Evolutionary conservation across 495 filamentous ascomycete species (phyloP).

Genomic region (Tuber calosporum): DNA sequence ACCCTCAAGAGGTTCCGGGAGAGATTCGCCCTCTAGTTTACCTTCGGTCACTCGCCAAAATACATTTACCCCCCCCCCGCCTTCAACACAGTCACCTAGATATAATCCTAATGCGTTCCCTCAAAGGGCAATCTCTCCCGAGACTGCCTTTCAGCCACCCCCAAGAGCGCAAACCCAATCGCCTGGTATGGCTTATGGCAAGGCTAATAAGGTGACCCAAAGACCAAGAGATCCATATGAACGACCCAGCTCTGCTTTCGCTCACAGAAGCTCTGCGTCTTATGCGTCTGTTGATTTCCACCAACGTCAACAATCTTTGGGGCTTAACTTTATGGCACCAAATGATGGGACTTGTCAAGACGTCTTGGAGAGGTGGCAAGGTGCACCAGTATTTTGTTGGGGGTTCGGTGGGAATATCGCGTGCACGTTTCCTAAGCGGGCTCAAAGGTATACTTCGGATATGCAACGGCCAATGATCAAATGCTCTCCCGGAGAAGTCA

Average conservation of each 20-base stretch:
- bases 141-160: slow-evolving; percentile 47
- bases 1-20: slow-evolving; percentile 29
- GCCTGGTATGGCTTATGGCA: slow-evolving; percentile 50
- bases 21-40: slow-evolving; percentile 20
- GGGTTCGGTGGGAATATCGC: slow-evolving; percentile 77
- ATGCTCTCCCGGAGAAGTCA: slow-evolving; percentile 77
- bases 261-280: slow-evolving; percentile 33
- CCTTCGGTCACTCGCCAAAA: slow-evolving; percentile 25
- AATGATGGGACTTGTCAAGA: slow-evolving; percentile 75
- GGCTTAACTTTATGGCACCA: slow-evolving; percentile 50
- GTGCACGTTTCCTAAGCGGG: slow-evolving; percentile 79
- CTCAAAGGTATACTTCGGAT: slow-evolving; percentile 75
- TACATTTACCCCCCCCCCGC: slow-evolving; percentile 44
- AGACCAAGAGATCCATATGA: slow-evolving; percentile 40
- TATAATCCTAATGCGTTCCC: slow-evolving; percentile 46
- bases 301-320: slow-evolving; percentile 43
- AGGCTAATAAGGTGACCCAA: slow-evolving; percentile 33
- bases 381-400: slow-evolving; percentile 76
- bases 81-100: slow-evolving; percentile 52
- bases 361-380: slow-evolving; percentile 79
- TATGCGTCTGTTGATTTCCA: slow-evolving; percentile 41
- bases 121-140: slow-evolving; percentile 44
- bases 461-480: slow-evolving; percentile 67
- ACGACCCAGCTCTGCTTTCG: slow-evolving; percentile 43
- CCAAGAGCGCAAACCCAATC: slow-evolving; percentile 81